Conservation (phyloP, 1,284 basidiomycete species). For the Exobasidium rhododendri region DNA sequence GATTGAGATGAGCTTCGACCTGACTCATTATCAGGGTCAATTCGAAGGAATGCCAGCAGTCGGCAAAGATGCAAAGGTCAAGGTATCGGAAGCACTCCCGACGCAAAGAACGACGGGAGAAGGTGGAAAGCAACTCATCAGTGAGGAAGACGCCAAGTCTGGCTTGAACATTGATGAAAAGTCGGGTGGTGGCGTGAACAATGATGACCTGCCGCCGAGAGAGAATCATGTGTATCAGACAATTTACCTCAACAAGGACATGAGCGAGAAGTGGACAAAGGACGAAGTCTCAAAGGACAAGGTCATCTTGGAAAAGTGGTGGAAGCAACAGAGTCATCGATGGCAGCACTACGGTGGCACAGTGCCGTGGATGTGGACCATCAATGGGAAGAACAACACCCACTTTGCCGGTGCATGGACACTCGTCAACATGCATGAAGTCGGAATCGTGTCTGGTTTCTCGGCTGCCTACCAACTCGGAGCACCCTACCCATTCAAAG, state of each 20-base stretch:
- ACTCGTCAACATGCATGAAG: conserved; percentile 62
- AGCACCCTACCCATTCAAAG: conserved; percentile 58
- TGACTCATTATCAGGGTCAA: conserved; percentile 63
- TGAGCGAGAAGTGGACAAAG: conserved; percentile 61
- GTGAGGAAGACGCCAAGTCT: conserved; percentile 4
- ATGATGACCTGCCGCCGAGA: conserved; percentile 42
- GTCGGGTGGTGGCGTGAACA: not conserved
- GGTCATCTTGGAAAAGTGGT: conserved; percentile 63
- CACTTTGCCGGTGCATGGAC: conserved; percentile 58
- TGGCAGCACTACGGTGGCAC: conserved; percentile 62
- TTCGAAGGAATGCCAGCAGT: conserved; percentile 51
- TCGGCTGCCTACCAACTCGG: conserved; percentile 64
- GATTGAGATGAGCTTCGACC: conserved; percentile 65
- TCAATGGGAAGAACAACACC: conserved; percentile 61
- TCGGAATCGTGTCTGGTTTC: conserved; percentile 64
- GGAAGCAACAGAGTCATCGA: conserved; percentile 65
- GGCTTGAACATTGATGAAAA: conserved; percentile 13
- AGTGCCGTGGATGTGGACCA: conserved; percentile 65
- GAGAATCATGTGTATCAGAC: conserved; percentile 65
- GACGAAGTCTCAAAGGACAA: conserved; percentile 61
- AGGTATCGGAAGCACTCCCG: conserved; percentile 26
- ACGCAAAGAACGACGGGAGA: conserved; percentile 27
- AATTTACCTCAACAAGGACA: conserved; percentile 64
- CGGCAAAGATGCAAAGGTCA: conserved; percentile 24
- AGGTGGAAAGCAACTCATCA: conserved; percentile 4